A percentile compares a stretch with the other conserved stretches of the same genome.
These are phyloP conservation scores for Yarrowia sp. DNA, from an alignment of 805 yeast species.

Conservation along the genomic window DNA sequence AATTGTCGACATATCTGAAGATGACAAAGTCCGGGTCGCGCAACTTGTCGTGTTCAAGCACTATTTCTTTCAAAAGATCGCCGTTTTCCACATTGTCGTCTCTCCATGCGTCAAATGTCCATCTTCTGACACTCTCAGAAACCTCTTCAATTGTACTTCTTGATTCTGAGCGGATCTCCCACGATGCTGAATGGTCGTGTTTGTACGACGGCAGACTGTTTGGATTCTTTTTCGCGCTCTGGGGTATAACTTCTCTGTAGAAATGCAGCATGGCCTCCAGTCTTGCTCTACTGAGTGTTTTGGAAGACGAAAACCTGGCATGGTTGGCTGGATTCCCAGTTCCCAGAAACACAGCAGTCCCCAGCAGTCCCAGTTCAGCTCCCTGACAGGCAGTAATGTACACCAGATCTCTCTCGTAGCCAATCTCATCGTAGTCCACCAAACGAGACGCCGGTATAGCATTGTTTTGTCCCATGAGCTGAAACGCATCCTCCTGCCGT, in stretches of 20 bases:
- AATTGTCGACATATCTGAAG: conserved; percentile 1
- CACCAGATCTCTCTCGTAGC: conserved; percentile 12
- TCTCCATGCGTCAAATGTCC: neutral
- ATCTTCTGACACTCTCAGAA: conserved; percentile 1
- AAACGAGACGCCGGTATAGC: neutral
- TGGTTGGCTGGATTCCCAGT: neutral
- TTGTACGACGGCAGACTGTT: neutral
- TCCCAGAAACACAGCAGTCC: conserved; percentile 9
- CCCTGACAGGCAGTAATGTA: conserved; percentile 14
- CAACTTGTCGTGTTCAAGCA: neutral
- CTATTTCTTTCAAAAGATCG: neutral
- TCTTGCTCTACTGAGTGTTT: conserved; percentile 1
- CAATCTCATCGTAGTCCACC: neutral
- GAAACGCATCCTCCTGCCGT: neutral
- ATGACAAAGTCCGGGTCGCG: neutral
- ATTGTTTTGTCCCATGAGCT: conserved; percentile 1
- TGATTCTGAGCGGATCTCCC: conserved; percentile 5
- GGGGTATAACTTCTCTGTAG: neutral
- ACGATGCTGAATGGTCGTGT: conserved; percentile 3
- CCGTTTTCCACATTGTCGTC: neutral
- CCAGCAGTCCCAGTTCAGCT: conserved; percentile 1
- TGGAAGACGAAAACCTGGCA: neutral
- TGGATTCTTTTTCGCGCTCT: neutral
- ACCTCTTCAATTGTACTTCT: neutral
- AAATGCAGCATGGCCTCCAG: neutral